These are phyloP conservation scores for Groenewaldozyma sp. DNA, from an alignment of 1,139 yeast genomes.

Conservation along the genomic window DNA sequence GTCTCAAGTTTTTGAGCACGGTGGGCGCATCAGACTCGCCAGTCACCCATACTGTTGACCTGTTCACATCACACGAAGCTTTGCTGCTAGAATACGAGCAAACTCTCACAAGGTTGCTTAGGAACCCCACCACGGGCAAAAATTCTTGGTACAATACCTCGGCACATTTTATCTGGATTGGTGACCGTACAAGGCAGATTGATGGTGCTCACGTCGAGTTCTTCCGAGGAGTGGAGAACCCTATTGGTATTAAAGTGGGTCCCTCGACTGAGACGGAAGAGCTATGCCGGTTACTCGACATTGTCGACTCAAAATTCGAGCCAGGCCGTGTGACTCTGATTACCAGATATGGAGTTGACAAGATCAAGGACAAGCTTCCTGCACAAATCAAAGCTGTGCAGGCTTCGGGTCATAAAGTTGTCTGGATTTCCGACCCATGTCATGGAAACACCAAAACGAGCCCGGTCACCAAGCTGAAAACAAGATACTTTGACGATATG, in stretches of 20 bases:
- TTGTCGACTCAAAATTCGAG: constrained; percentile 33
- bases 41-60: constrained; percentile 29
- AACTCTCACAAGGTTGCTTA: constrained; percentile 30
- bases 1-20: constrained; percentile 32
- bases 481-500: constrained; percentile 37
- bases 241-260: constrained; percentile 38
- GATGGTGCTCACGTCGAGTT: constrained; percentile 40
- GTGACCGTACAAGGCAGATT: constrained; percentile 37
- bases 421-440: constrained; percentile 37
- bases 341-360: constrained; percentile 35
- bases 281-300: constrained; percentile 30
- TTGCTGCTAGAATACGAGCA: constrained; percentile 36
- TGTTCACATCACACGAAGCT: constrained; percentile 37
- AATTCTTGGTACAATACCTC: constrained; percentile 34
- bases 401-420: constrained; percentile 33
- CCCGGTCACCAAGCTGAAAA: constrained; percentile 33
- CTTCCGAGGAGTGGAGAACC: constrained; percentile 36
- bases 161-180: constrained; percentile 39
- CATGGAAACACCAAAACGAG: constrained; percentile 37
- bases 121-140: constrained; percentile 17
- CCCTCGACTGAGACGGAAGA: constrained; percentile 34
- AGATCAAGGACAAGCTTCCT: constrained; percentile 30
- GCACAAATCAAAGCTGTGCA: constrained; percentile 34
- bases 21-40: constrained; percentile 31
- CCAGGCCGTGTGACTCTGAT: constrained; percentile 36